Conservation (phyloP, 2,329 filamentous ascomycete species). For the Zymoseptoria brevis region DNA sequence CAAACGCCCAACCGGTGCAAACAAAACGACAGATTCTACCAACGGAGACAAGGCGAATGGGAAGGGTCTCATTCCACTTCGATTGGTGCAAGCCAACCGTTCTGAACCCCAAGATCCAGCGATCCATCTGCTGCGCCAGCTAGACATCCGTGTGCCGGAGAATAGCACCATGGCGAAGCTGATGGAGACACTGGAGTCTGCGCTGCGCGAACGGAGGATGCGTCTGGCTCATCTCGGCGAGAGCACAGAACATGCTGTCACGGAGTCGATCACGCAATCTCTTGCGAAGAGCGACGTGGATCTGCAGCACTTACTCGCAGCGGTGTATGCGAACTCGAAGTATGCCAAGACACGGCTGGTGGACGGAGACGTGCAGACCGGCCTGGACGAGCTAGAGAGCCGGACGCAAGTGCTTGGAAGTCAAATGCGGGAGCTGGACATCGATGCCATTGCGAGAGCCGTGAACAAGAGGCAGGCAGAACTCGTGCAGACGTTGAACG, state of each 20-base stretch:
- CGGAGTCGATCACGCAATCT: slow-evolving; percentile 30
- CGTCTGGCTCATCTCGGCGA: slow-evolving; percentile 30
- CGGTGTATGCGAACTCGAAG: slow-evolving; percentile 31
- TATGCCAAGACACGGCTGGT: slow-evolving; percentile 15
- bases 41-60: slow-evolving; percentile 1
- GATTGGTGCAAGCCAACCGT: slow-evolving; percentile 25
- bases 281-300: slow-evolving; percentile 32
- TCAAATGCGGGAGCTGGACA: slow-evolving; percentile 30
- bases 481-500: slow-evolving; percentile 4
- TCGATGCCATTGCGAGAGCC: slow-evolving; percentile 16
- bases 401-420: slow-evolving; percentile 32
- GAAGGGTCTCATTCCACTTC: slow-evolving; percentile 26
- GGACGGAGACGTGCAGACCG: slow-evolving; percentile 20
- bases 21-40: slow-evolving; percentile 1
- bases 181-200: slow-evolving; percentile 21
- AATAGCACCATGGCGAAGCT: slow-evolving; percentile 10
- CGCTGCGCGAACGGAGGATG: slow-evolving; percentile 27
- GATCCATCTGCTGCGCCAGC: slow-evolving; percentile 21
- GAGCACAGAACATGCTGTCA: slow-evolving; percentile 26
- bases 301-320: slow-evolving; percentile 30
- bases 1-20: slow-evolving; percentile 9
- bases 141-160: slow-evolving; percentile 22
- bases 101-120: slow-evolving; percentile 25
- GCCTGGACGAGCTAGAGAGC: slow-evolving; percentile 31
- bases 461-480: slow-evolving; percentile 17